Percentiles rank a stretch among this genome's conserved stretches.
phyloP scores from a whole-genome alignment of 2,329 filamentous ascomycete genomes.

The Aureobasidium vineae region DNA sequence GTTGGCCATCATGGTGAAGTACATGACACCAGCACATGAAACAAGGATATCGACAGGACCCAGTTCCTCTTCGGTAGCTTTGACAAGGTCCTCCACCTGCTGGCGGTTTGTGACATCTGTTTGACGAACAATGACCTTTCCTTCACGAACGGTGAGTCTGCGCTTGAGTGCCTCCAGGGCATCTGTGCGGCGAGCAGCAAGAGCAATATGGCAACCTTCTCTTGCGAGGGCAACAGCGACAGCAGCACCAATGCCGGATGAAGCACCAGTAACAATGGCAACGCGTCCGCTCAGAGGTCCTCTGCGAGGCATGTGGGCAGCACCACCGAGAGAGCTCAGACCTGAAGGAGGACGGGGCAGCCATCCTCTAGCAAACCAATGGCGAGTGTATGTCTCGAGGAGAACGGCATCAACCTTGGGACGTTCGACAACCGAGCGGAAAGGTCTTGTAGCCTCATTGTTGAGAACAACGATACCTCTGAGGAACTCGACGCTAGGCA shows the following conservation, averaged over 20 bases:
- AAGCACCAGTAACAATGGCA: conserved; percentile 74
- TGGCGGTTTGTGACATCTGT: conserved; percentile 69
- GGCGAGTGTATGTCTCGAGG: conserved; percentile 74
- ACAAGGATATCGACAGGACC: conserved; percentile 77
- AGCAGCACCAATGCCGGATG: conserved; percentile 75
- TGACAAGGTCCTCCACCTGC: conserved; percentile 66
- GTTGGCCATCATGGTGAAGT: conserved; percentile 85
- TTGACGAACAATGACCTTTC: conserved; percentile 65
- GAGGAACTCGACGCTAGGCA: conserved; percentile 72
- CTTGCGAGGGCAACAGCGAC: conserved; percentile 66
- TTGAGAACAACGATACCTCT: conserved; percentile 70
- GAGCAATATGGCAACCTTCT: conserved; percentile 69
- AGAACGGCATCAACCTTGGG: conserved; percentile 67
- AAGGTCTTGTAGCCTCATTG: conserved; percentile 64
- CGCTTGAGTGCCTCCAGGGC: conserved; percentile 66
- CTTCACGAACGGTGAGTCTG: conserved; percentile 56
- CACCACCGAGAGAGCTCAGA: conserved; percentile 47
- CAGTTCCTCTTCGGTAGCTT: conserved; percentile 58
- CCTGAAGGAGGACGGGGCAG: conserved; percentile 61
- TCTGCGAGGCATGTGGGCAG: conserved; percentile 46
- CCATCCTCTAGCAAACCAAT: conserved; percentile 80
- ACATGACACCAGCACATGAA: conserved; percentile 80
- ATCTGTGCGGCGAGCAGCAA: conserved; percentile 68
- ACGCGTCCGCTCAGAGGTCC: conserved; percentile 67
- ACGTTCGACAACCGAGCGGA: conserved; percentile 58